Conservation (phyloP, 768 basidiomycete genomes). For the Candolleomyces efflorescens region DNA sequence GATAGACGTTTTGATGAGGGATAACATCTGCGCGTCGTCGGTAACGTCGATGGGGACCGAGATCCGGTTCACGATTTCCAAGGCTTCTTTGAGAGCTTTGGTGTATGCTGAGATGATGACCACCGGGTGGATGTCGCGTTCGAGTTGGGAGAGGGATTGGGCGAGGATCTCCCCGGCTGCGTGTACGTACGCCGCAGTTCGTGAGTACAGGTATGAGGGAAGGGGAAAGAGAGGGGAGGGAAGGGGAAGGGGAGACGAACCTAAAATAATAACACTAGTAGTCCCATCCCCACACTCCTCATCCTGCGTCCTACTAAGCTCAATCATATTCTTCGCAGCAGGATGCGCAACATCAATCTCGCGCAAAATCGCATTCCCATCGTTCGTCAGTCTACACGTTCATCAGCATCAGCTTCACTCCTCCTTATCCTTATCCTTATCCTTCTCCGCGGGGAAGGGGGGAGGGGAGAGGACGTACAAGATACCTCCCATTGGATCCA, state of each 20-base stretch:
- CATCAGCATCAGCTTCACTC: not conserved
- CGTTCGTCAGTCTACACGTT: slow-evolving; percentile 80
- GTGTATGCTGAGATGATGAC: slow-evolving; percentile 99
- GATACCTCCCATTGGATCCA: slow-evolving; percentile 99
- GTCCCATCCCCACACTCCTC: slow-evolving; percentile 99
- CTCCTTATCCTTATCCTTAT: too few relatives aligned
- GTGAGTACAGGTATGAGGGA: too few relatives aligned
- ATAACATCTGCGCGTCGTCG: slow-evolving; percentile 88
- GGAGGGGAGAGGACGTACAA: slow-evolving; percentile 54
- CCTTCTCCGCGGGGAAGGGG: too few relatives aligned
- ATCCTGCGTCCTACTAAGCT: slow-evolving; percentile 95
- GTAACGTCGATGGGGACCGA: slow-evolving; percentile 83
- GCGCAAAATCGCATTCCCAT: slow-evolving; percentile 97
- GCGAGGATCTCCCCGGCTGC: slow-evolving; percentile 94
- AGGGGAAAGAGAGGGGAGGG: not conserved
- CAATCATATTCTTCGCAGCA: slow-evolving; percentile 99
- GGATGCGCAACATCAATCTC: slow-evolving; percentile 99
- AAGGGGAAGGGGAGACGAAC: slow-evolving; percentile 36
- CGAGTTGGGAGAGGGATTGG: slow-evolving; percentile 87
- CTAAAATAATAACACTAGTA: slow-evolving; percentile 96
- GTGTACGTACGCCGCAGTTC: too few relatives aligned
- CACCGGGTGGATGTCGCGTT: slow-evolving; percentile 97
- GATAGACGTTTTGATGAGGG: slow-evolving; percentile 96
- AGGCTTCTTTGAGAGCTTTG: slow-evolving; percentile 89
- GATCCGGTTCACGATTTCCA: slow-evolving; percentile 83